Conservation (phyloP, 2,329 filamentous ascomycete genomes). For the Pleomassaria siparia region DNA sequence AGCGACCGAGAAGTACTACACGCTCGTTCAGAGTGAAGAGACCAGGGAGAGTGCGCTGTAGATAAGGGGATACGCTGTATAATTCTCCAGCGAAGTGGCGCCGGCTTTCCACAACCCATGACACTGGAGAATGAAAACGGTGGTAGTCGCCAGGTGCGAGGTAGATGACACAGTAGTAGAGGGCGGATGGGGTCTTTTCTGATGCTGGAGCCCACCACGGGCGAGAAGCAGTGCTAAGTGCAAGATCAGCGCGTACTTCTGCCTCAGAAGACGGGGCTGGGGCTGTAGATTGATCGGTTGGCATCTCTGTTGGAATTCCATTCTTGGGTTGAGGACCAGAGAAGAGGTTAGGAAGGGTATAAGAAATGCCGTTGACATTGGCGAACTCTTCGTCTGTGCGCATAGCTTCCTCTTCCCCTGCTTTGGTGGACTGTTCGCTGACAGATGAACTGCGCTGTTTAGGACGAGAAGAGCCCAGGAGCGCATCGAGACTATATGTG, state of each 20-base stretch:
- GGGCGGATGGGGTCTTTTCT: conserved; percentile 58
- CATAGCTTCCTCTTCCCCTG: conserved; percentile 64
- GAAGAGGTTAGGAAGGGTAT: conserved; percentile 84
- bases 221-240: conserved; percentile 63
- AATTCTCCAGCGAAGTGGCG: conserved; percentile 98
- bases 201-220: conserved; percentile 50
- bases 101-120: conserved; percentile 91
- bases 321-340: conserved; percentile 62
- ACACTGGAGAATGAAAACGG: conserved; percentile 91
- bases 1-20: conserved; percentile 87
- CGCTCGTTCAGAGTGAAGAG: conserved; percentile 97
- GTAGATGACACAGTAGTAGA: conserved; percentile 96
- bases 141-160: conserved; percentile 97
- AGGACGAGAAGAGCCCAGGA: conserved; percentile 63
- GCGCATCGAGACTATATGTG: conserved; percentile 92
- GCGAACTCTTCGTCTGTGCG: conserved; percentile 90
- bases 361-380: conserved; percentile 89
- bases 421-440: conserved; percentile 35
- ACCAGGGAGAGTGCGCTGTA: conserved; percentile 88
- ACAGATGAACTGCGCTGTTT: conserved; percentile 55
- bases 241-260: conserved; percentile 82
- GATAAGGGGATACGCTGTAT: conserved; percentile 91
- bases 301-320: conserved; percentile 50
- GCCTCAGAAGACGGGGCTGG: conserved; percentile 73
- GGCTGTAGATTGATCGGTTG: conserved; percentile 72